These are phyloP conservation scores for Neobulgaria alba DNA, from an alignment of 2,329 filamentous ascomycete genomes.

Conservation along the genomic window DNA sequence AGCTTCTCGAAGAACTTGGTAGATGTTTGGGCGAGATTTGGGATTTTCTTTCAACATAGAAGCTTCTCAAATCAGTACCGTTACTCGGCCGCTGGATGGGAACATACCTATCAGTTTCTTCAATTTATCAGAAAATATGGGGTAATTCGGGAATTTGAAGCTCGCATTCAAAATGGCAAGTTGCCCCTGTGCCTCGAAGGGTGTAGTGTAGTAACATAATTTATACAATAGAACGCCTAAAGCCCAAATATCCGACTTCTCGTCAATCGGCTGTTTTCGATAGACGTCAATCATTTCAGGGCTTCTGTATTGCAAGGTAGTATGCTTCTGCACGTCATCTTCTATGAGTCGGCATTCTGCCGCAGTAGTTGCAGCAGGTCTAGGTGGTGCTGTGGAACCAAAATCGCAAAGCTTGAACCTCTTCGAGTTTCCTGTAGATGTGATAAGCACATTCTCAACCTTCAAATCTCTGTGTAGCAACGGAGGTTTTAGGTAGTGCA, in stretches of 20 bases:
- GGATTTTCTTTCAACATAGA: slow-evolving; percentile 87
- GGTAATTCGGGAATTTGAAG: slow-evolving; percentile 84
- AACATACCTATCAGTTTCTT: slow-evolving; percentile 79
- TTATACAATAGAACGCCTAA: slow-evolving; percentile 94
- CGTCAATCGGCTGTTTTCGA: slow-evolving; percentile 89
- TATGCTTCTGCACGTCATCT: slow-evolving; percentile 94
- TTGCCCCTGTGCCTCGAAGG: slow-evolving; percentile 95
- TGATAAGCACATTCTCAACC: slow-evolving; percentile 93
- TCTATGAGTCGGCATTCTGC: slow-evolving; percentile 88
- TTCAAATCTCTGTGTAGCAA: slow-evolving; percentile 91
- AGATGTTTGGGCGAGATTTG: slow-evolving; percentile 74
- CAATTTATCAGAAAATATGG: slow-evolving; percentile 78
- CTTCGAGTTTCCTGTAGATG: slow-evolving; percentile 48
- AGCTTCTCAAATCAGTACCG: slow-evolving; percentile 39
- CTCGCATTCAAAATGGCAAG: slow-evolving; percentile 94
- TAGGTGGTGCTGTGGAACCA: slow-evolving; percentile 78
- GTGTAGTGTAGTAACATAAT: slow-evolving; percentile 97
- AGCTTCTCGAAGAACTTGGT: slow-evolving; percentile 79
- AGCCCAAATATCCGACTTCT: slow-evolving; percentile 97
- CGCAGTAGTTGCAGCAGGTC: slow-evolving; percentile 76
- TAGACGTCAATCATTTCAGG: slow-evolving; percentile 99
- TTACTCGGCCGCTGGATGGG: neutral
- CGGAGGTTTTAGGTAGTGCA: slow-evolving; percentile 96
- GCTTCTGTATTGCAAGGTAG: slow-evolving; percentile 92
- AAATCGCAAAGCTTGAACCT: slow-evolving; percentile 98